A percentile compares a stretch with the other conserved stretches of the same genome.
Evolutionary conservation across 495 filamentous ascomycete genomes (phyloP).

Genomic region (Oleoguttula mirabilis): DNA sequence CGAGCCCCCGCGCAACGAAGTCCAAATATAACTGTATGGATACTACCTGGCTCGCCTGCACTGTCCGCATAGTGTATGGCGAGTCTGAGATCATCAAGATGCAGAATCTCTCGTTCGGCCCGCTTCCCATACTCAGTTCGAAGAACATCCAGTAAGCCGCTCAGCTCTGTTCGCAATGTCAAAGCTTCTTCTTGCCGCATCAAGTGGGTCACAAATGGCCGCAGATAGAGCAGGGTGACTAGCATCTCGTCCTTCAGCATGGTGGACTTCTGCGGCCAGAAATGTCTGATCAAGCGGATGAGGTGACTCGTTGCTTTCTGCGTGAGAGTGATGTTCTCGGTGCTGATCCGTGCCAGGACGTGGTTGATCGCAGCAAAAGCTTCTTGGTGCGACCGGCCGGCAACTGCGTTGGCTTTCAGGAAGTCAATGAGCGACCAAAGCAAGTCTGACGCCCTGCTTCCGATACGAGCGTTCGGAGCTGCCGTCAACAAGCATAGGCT

Average conservation of each 20-base stretch:
- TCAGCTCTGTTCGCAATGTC: conserved; percentile 23
- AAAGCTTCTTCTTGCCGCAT: conserved; percentile 24
- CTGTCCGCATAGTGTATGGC: background rate
- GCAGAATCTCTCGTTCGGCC: conserved; percentile 12
- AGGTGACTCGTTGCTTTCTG: conserved; percentile 44
- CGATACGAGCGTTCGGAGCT: conserved; percentile 59
- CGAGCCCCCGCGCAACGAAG: conserved; percentile 21
- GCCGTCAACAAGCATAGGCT: conserved; percentile 49
- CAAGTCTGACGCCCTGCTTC: conserved; percentile 45
- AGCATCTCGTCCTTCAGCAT: conserved; percentile 56
- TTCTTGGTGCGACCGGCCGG: conserved; percentile 46
- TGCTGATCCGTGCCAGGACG: conserved; percentile 50
- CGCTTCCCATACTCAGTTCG: conserved; percentile 20
- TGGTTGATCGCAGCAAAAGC: conserved; percentile 66
- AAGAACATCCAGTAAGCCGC: conserved; percentile 24
- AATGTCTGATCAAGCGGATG: conserved; percentile 55
- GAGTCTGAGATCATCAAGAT: conserved; percentile 16
- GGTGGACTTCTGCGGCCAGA: conserved; percentile 60
- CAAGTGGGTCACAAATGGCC: conserved; percentile 43
- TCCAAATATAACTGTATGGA: conserved; percentile 29
- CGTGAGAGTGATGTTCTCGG: conserved; percentile 53
- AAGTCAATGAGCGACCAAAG: conserved; percentile 47
- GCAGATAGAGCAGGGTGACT: conserved; percentile 54
- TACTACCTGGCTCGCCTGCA: background rate
- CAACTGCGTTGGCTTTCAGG: conserved; percentile 28